These are phyloP conservation scores for Pythium sp. DNA, from an alignment of 352 stramenopile genomes.

Conservation along the genomic window DNA sequence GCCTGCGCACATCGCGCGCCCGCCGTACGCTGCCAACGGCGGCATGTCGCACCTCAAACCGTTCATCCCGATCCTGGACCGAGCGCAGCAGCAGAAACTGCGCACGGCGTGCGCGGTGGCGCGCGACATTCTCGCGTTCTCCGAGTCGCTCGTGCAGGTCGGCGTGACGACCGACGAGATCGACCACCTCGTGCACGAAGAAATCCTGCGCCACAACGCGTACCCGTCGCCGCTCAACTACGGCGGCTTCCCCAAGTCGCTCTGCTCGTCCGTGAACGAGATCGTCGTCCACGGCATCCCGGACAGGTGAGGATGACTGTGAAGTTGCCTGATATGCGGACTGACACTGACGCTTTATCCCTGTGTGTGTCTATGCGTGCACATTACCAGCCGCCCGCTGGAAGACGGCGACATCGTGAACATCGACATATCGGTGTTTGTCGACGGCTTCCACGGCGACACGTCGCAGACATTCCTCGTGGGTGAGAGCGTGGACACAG, in stretches of 20 bases:
- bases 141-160: slow-evolving; percentile 61
- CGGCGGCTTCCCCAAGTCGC: slow-evolving; percentile 92
- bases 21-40: slow-evolving; percentile 60
- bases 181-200: slow-evolving; percentile 90
- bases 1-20: slow-evolving; percentile 47
- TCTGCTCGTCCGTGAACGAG: slow-evolving; percentile 97
- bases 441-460: slow-evolving; percentile 96
- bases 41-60: slow-evolving; percentile 65
- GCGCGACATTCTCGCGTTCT: slow-evolving; percentile 79
- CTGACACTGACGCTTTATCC: not conserved
- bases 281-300: slow-evolving; percentile 97
- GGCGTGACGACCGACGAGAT: slow-evolving; percentile 94
- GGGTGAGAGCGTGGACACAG: slow-evolving; percentile 85
- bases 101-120: slow-evolving; percentile 70
- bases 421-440: slow-evolving; percentile 95
- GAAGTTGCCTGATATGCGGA: too few species aligned
- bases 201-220: slow-evolving; percentile 81
- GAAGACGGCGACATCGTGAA: slow-evolving; percentile 95
- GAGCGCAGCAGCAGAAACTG: slow-evolving; percentile 58
- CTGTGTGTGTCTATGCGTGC: not conserved
- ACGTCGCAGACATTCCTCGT: slow-evolving; percentile 97
- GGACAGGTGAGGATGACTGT: slow-evolving; percentile 52
- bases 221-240: slow-evolving; percentile 94
- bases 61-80: slow-evolving; percentile 80
- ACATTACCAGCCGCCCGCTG: slow-evolving; percentile 48